Percentiles rank a stretch among this genome's conserved stretches.
Evolutionary conservation across 1,139 yeast genomes (phyloP).

Genomic region (Blastobotrys persicus): DNA sequence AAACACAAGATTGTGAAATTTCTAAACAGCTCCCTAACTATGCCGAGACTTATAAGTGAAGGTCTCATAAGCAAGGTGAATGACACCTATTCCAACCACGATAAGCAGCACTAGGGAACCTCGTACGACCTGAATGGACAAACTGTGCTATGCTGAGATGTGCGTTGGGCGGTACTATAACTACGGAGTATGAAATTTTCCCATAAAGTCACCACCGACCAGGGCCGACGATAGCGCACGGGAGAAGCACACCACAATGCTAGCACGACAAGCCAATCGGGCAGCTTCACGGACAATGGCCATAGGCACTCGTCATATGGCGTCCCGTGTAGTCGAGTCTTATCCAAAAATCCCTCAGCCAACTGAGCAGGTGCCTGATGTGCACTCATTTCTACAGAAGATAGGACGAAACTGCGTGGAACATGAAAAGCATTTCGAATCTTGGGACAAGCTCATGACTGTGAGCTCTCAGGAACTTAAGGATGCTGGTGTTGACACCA

Average conservation of each 20-base stretch:
- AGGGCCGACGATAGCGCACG: not conserved
- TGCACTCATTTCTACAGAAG: slow-evolving; percentile 61
- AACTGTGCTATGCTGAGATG: too few species aligned
- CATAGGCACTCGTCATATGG: not conserved
- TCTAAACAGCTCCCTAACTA: too few species aligned
- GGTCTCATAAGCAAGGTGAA: too few species aligned
- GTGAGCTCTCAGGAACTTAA: slow-evolving; percentile 55
- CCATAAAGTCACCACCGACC: not conserved
- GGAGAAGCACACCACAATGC: slow-evolving; percentile 8
- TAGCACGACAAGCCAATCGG: slow-evolving; percentile 6
- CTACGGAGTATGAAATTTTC: not conserved
- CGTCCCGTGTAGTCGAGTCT: slow-evolving; percentile 9
- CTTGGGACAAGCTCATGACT: slow-evolving; percentile 50
- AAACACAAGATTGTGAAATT: too few species aligned
- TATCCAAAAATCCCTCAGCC: slow-evolving; percentile 43
- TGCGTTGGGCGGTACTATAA: not conserved
- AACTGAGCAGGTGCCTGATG: slow-evolving; percentile 61
- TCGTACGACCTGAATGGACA: too few species aligned
- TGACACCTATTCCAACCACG: too few species aligned
- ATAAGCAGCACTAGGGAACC: too few species aligned
- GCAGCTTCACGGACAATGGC: slow-evolving; percentile 3
- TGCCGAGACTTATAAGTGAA: too few species aligned
- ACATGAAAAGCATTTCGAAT: slow-evolving; percentile 67
- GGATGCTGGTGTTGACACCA: slow-evolving; percentile 68
- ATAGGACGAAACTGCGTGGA: slow-evolving; percentile 78